Percentiles rank a stretch among this genome's conserved stretches.
These are phyloP conservation scores for Kwoniella shivajii DNA, from an alignment of 1,284 basidiomycete genomes.

Conservation along the genomic window DNA sequence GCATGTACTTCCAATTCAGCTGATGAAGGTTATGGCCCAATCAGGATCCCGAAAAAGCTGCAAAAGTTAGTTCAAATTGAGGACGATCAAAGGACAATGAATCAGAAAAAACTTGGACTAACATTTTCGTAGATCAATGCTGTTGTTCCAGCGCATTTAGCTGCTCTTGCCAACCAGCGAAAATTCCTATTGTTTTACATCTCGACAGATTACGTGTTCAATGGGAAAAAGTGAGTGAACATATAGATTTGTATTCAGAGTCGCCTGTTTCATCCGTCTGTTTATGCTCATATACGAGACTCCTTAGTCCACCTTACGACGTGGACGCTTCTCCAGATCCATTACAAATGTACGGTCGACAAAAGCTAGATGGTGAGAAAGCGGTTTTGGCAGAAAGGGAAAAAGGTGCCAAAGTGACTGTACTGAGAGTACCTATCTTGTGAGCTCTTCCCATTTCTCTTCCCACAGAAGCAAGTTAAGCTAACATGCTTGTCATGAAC, in stretches of 20 bases:
- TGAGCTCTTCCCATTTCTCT: conserved; percentile 28
- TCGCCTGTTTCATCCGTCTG: neutral
- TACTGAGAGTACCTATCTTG: conserved; percentile 55
- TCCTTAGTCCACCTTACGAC: conserved; percentile 56
- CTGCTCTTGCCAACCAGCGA: conserved; percentile 35
- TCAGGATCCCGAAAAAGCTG: conserved; percentile 55
- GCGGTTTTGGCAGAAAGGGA: conserved; percentile 38
- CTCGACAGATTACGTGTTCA: conserved; percentile 56
- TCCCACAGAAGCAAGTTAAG: neutral
- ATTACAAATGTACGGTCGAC: conserved; percentile 57
- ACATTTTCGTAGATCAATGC: conserved; percentile 53
- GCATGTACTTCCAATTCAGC: neutral
- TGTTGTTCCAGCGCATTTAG: conserved; percentile 54
- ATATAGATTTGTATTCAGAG: too few relatives aligned
- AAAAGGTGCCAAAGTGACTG: conserved; percentile 40
- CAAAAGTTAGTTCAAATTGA: conserved; percentile 26
- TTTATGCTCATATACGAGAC: neutral
- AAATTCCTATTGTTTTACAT: conserved; percentile 57
- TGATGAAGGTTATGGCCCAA: neutral
- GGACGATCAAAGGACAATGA: neutral
- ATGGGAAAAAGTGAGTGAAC: conserved; percentile 46
- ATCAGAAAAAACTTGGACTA: too few relatives aligned
- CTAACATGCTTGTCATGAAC: neutral
- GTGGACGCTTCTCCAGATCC: conserved; percentile 55
- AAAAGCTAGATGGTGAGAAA: conserved; percentile 50